Percentiles rank a stretch among this genome's conserved stretches.
Evolutionary conservation across 1,284 basidiomycete species (phyloP).

Genomic region (Rhodotorula sp.): DNA sequence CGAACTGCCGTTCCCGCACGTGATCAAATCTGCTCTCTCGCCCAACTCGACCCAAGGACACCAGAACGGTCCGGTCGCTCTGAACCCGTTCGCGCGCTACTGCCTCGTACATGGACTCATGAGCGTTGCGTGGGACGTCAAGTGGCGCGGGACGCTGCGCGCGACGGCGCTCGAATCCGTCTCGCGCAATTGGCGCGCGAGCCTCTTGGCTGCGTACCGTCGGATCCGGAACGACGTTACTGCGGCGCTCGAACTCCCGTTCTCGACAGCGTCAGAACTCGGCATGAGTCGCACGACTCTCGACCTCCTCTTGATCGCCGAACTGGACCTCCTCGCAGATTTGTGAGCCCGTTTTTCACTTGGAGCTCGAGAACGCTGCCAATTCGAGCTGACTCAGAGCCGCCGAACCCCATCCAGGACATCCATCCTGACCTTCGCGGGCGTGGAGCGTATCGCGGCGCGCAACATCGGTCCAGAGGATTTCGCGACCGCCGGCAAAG

Average conservation of each 20-base stretch:
- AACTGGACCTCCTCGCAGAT: not conserved
- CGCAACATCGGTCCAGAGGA: constrained; percentile 2
- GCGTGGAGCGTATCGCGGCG: constrained; percentile 2
- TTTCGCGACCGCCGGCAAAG: not conserved
- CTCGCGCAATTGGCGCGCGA: not conserved
- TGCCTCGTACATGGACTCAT: constrained; percentile 4
- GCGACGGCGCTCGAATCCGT: not conserved
- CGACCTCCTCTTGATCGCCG: not conserved
- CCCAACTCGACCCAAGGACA: not conserved
- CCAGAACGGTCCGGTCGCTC: no score
- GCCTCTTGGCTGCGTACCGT: not conserved
- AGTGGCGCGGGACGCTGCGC: constrained; percentile 11
- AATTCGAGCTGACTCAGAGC: not conserved
- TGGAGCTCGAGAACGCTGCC: not conserved
- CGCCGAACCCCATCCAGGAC: not conserved
- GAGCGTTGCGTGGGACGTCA: constrained; percentile 5
- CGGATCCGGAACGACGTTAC: not conserved
- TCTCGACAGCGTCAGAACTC: not conserved
- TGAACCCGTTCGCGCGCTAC: constrained; percentile 2
- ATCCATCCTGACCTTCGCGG: constrained; percentile 1
- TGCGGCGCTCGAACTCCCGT: not conserved
- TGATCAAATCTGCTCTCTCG: not conserved
- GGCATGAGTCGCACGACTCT: not conserved
- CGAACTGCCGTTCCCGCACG: not conserved
- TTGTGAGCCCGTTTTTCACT: not conserved